Base-by-base conservation (phyloP, 1,139 yeast genomes). In the Yarrowia galli region DNA sequence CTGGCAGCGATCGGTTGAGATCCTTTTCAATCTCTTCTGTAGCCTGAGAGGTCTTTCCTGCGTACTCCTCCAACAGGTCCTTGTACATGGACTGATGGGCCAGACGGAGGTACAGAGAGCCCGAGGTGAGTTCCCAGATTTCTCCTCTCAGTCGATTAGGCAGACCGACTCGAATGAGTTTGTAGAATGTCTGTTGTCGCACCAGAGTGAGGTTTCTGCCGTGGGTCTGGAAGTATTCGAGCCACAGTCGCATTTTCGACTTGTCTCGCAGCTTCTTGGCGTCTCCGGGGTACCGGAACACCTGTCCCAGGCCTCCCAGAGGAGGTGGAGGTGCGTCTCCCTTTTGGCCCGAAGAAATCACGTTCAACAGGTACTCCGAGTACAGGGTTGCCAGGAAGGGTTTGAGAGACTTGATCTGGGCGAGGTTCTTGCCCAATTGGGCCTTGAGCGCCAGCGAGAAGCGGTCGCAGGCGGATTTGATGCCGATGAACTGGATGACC, bases 21-120 rank as follows among this genome's bases (percentile, higher is more conserved):
- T 96, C 99, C 76, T 96, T 96, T 76, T 93, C 98, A 72, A 96
- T 96, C 75, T 96, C 99, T 71, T 95, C 99, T 63, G 93, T 88
- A 0, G 99, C 98, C 68, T 91, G 80, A 0, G 98, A 90, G 2
- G 80, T 81, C 70, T 88, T 85, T 13, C 87, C 89, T 40, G 80
- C 82, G 75, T 90, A 88, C 25, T 85, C 88, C 2, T 81, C 81
- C 64, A 92, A 81, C 15, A 92, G 72, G 46, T 81, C 77, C 58
- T 81, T 76, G 77, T 92, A 96, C 67, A 85, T 86, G 0, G 84
- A 85, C 22, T 84, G 84, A 72, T 89, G 82, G 68, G 86, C 86
- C 74, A 88, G 84, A 68, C 98, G 81, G 66, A 85, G 77, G 74
- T 87, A 91, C 83, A 92, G 88, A 0, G 97, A 89, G 7, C 99